Base-by-base conservation (phyloP, 306 rosid species). In the Pyrus betulifolia region DNA sequence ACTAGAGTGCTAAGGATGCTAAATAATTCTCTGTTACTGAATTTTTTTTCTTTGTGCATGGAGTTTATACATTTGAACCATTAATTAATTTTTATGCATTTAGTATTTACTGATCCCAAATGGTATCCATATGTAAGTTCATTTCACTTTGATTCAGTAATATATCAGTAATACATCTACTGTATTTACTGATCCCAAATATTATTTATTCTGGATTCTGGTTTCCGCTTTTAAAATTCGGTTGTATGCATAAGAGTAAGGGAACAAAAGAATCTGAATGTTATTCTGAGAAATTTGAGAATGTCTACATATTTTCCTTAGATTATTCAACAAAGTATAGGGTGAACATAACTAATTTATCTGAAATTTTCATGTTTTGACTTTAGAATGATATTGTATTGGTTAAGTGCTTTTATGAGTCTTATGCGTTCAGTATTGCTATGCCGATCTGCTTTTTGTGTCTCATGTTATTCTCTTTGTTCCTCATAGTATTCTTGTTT, bases 401-500 rank as follows among this genome's bases (percentile, higher is more conserved):
- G n/a, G 9, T 73, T 44, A 25, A 73, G 57, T 73, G 40, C 55
- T 73, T 59, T 42, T 71, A 58, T 52, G 70, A 70, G 75, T 67
- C 72, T 75, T 30, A 61, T 78, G n/a, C 14, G 57, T 73, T 75
- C 70, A 74, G 33, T 61, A 25, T 30, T 76, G 77, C 35, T 54
- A 59, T 81, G n/a, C 79, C 83, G 58, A 70, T 45, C 67, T 54
- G 30, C 69, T 74, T 67, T 42, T 42, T 61, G 28, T 82, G 61
- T 79, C 52, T 40, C 71, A 46, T 84, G 74, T 63, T 78, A 31
- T 79, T 44, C 22, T 58, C 74, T 58, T 75, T 63, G 74, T 66
- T 70, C 64, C 65, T 66, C 59, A 49, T 58, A 31, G 70, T 44
- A 5, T 78, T 62, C 40, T 38, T 35, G 17, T 63, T 71, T 74